Conservation (phyloP, 768 basidiomycete species). For the Lactarius quietus region DNA sequence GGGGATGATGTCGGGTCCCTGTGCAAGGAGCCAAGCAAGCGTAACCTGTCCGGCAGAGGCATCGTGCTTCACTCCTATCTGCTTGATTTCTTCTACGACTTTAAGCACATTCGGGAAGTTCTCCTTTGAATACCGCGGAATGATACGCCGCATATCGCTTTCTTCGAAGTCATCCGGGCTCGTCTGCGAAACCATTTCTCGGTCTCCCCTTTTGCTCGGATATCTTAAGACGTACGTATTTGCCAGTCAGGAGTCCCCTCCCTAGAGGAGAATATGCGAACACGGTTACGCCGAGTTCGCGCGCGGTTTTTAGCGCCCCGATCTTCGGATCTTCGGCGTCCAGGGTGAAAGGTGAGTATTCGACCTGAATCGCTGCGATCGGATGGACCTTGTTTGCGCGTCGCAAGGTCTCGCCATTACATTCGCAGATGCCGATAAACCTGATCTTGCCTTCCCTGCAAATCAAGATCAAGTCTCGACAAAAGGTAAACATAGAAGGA, state of each 20-base stretch:
- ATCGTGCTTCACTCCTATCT: conserved; percentile 37
- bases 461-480: not conserved
- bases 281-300: conserved; percentile 41
- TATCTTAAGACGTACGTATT: conserved; percentile 33
- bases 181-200: conserved; percentile 28
- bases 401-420: conserved; percentile 34
- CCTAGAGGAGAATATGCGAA: conserved; percentile 48
- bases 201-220: too few species aligned
- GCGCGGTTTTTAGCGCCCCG: conserved; percentile 34
- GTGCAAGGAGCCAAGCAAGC: conserved; percentile 48
- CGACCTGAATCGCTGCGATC: conserved; percentile 37
- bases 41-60: conserved; percentile 45
- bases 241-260: conserved; percentile 47
- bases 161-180: conserved; percentile 41
- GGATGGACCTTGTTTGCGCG: conserved; percentile 40
- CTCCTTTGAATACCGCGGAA: conserved; percentile 40
- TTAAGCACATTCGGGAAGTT: conserved; percentile 46
- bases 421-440: conserved; percentile 37
- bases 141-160: conserved; percentile 36
- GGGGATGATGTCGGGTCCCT: conserved; percentile 45
- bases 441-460: conserved; percentile 36
- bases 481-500: conserved; percentile 31
- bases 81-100: conserved; percentile 37
- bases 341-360: conserved; percentile 38
- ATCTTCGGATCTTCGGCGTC: conserved; percentile 36